Evolutionary conservation across 2,329 filamentous ascomycete genomes (phyloP).

Genomic region (Paramyrothecium sp.): DNA sequence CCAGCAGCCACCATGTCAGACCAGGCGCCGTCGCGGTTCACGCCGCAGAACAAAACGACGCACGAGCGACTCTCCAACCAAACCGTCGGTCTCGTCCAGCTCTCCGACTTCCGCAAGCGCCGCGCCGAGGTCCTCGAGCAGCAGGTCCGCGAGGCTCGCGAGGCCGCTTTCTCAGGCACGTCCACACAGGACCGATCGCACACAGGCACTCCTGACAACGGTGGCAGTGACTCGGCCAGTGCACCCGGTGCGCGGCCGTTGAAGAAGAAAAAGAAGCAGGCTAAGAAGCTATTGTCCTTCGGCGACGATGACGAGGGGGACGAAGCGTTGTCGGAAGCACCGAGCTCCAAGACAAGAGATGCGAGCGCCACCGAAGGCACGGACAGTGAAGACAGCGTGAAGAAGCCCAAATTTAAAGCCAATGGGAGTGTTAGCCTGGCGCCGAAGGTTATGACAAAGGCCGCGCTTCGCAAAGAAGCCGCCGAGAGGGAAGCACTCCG

Average conservation of each 20-base stretch:
- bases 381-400: conserved; percentile 16
- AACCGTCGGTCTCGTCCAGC: conserved; percentile 86
- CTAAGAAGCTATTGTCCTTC: conserved; percentile 58
- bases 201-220: conserved; percentile 45
- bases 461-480: conserved; percentile 76
- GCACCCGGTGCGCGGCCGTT: conserved; percentile 19
- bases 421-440: conserved; percentile 61
- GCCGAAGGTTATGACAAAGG: conserved; percentile 70
- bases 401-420: conserved; percentile 53
- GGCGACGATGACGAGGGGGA: conserved; percentile 55
- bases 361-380: conserved; percentile 28
- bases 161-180: conserved; percentile 47
- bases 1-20: conserved; percentile 35
- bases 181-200: conserved; percentile 49
- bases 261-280: conserved; percentile 47
- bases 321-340: conserved; percentile 19
- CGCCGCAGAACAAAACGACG: conserved; percentile 71
- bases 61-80: conserved; percentile 81
- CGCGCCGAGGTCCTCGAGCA: conserved; percentile 91
- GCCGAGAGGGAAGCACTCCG: conserved; percentile 75
- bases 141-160: conserved; percentile 78
- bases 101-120: conserved; percentile 93
- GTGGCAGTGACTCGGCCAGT: conserved; percentile 30
- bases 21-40: conserved; percentile 59
- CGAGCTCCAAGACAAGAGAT: conserved; percentile 33